Evolutionary conservation across 2,329 filamentous ascomycete genomes (phyloP), one percentile per base, ranked within the genome.

Genomic region (Xylaria sp.): DNA sequence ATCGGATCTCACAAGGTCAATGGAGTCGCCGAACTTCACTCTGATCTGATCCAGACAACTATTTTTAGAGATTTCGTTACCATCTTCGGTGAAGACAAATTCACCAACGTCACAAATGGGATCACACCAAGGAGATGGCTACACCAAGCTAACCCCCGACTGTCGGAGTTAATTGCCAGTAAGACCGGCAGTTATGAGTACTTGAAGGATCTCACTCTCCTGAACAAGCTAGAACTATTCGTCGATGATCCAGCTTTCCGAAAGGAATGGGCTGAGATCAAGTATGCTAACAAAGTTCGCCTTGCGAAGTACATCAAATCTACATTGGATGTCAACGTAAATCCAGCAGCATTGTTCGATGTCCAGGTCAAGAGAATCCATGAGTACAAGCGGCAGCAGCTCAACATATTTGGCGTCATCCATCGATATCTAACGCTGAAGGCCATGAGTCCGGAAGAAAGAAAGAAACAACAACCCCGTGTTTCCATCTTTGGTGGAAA

Each of bases 1-100:
- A 94, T 99, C 75, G 96, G 96, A 56, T 98, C 96, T 42, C 96
- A 98, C 88, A 99, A 98, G 85, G 94, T 99, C 84, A 99, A 99
- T 75, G 96, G 96, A 79, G 96, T 99, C 42, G 96, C 96, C 39
- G 96, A 99, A 82, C 84, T 99, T 72, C 96, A 99, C 83, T 99
- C 96, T 0, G 96, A 99, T 78, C 86, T 99, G 67, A 97, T 99
- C 85, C 96, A 96, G 85, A 97, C 94, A 0, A 99, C 96, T n/a
- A 97, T 99, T 74, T 98, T 99, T 89, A 98, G 96, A 81, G 96
- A 99, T 80, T 99, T 99, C 81, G 95, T 99, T 68, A 88, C 89
- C 75, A 93, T 99, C 72, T 99, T 96, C 76, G 96, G 96, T 2
- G 91, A 92, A 0, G 96, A 99, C 86, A 98, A 98, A 81, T 99